Percentiles rank a stretch among this genome's conserved stretches.
These are phyloP conservation scores for Larix kaempferi DNA, from an alignment of 75 land plant genomes.

Conservation along the genomic window DNA sequence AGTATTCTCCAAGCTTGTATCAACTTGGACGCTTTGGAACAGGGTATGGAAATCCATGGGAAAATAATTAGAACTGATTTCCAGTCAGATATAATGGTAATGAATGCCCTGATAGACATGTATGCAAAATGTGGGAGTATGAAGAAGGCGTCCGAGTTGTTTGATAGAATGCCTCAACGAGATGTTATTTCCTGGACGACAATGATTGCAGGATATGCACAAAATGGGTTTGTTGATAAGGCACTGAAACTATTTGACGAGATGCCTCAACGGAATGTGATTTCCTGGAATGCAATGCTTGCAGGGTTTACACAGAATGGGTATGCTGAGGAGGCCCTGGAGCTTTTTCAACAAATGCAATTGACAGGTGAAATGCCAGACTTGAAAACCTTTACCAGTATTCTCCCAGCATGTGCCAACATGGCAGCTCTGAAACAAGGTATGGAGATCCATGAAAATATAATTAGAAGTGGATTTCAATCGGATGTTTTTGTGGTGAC, in stretches of 20 bases:
- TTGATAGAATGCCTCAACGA: constrained; percentile 4
- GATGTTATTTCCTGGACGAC: constrained; percentile 20
- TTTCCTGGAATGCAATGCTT: constrained; percentile 31
- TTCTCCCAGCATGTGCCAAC: constrained; percentile 26
- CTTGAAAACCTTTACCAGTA: constrained; percentile 11
- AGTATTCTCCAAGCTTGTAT: constrained; percentile 16
- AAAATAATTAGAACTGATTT: constrained; percentile 2
- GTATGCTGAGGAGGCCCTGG: constrained; percentile 12
- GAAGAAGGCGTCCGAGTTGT: constrained; percentile 7
- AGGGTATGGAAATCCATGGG: constrained; percentile 15
- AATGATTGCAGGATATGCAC: constrained; percentile 21
- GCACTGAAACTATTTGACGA: constrained; percentile 14
- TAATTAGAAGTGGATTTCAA: constrained; percentile 8
- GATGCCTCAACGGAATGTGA: constrained; percentile 16
- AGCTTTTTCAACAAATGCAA: constrained; percentile 19
- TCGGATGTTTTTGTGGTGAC: constrained; percentile 20
- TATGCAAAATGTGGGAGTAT: constrained; percentile 22
- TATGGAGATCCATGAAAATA: constrained; percentile 15
- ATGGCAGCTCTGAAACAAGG: constrained; percentile 11
- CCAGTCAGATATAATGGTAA: constrained; percentile 8
- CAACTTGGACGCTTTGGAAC: constrained; percentile 1
- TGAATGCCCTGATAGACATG: constrained; percentile 17
- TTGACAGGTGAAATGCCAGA: constrained; percentile 25
- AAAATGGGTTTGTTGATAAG: constrained; percentile 14
- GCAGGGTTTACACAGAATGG: constrained; percentile 17